phyloP scores from a whole-genome alignment of 2,329 filamentous ascomycete species.

The Teratosphaeria epicoccoides region DNA sequence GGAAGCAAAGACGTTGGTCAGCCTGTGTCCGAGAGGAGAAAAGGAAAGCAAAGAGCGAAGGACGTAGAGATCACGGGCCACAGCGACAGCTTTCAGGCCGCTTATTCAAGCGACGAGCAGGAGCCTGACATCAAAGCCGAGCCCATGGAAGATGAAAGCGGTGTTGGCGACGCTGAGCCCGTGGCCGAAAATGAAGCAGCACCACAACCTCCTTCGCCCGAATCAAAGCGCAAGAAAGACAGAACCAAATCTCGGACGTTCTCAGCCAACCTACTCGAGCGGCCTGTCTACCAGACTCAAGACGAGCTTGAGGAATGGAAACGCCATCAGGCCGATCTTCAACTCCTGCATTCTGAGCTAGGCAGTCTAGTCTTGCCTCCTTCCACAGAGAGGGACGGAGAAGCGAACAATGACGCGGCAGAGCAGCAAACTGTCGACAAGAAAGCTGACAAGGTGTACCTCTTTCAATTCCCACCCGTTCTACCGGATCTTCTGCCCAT shows the following conservation, averaged over 20 bases:
- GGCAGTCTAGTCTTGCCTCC: constrained; percentile 24
- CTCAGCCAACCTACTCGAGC: constrained; percentile 11
- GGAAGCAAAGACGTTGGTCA: constrained; percentile 6
- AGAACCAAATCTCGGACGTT: constrained; percentile 10
- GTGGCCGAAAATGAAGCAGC: constrained; percentile 14
- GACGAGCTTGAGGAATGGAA: constrained; percentile 43
- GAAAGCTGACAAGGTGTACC: constrained; percentile 46
- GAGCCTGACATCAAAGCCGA: constrained; percentile 43
- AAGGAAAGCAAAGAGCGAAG: constrained; percentile 30
- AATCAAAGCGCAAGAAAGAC: constrained; percentile 22
- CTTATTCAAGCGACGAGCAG: constrained; percentile 32
- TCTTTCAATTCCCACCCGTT: constrained; percentile 54
- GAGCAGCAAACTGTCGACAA: constrained; percentile 8
- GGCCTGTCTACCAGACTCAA: constrained; percentile 40
- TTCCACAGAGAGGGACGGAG: constrained; percentile 32
- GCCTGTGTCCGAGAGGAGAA: constrained; percentile 16
- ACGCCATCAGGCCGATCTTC: constrained; percentile 37
- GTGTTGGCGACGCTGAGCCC: not conserved
- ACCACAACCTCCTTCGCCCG: constrained; percentile 22
- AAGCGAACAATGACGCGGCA: constrained; percentile 28
- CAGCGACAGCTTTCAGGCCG: constrained; percentile 34
- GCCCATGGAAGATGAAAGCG: constrained; percentile 38
- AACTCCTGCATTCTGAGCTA: constrained; percentile 38
- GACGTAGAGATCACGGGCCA: constrained; percentile 34
- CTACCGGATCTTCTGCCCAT: constrained; percentile 45